Base-by-base conservation (phyloP, 179 eudicot genomes). In the Spergularia azorica region DNA sequence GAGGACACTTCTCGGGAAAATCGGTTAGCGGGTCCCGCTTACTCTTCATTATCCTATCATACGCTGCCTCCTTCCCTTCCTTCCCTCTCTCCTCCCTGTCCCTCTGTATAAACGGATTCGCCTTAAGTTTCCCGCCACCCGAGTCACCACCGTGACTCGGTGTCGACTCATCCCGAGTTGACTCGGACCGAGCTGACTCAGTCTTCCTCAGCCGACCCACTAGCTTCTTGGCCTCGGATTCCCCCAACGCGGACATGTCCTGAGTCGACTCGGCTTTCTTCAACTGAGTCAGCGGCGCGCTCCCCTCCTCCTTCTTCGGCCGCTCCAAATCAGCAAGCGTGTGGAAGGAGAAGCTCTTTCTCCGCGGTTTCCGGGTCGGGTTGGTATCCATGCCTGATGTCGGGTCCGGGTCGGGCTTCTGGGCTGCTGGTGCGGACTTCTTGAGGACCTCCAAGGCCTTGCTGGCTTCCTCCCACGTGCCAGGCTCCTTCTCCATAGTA, bases 401-500 rank as follows among this genome's bases (percentile, higher is more conserved):
- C 54, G 81, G 85, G 1, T 58, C 67, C 9, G 48, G 64, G 9
- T 6, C 58, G 39, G 76, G 65, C 6, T 38, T 21, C 15, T 70
- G n/a, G 10, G 67, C 58, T 43, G 78, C 41, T 36, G 83, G 0
- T 17, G 82, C 17, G 86, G 91, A 77, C 64, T 70, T 82, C 79
- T 89, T 90, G 68, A 89, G 82, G 59, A 84, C 89, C 56, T 90
- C 88, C 60, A 95, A 78, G 63, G 85, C 96, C 75, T 90, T 95
- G 81, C 96, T 95, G 26, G 93, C 92, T 61, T 95, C 97, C 9
- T 93, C 97, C 98, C 98, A 95, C 20, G 96, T 36, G 67, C 88
- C 84, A 48, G 98, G 96, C 21, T 76, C 83, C 54, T 75, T 72
- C 76, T 93, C 97, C 18, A 86, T 74, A 58, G 81, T 79, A 66